These are phyloP conservation scores for Xylaria sp. DNA, from an alignment of 2,329 filamentous ascomycete species.

Conservation along the genomic window DNA sequence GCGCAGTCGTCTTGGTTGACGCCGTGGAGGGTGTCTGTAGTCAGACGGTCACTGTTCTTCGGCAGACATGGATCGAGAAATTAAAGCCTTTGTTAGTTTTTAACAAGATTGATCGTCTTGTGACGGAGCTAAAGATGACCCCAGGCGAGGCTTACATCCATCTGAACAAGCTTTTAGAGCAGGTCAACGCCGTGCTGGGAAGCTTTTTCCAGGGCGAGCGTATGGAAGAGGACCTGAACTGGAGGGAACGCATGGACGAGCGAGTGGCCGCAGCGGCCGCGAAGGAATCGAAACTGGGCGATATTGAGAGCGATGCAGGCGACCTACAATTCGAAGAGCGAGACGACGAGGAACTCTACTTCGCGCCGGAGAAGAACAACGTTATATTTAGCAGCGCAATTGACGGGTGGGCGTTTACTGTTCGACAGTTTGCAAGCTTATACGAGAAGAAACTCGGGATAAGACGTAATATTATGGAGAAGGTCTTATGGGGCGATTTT, in stretches of 20 bases:
- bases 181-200: conserved; percentile 96
- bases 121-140: conserved; percentile 95
- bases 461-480: conserved; percentile 87
- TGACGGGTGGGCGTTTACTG: conserved; percentile 99
- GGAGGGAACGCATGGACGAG: conserved; percentile 93
- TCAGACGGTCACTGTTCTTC: conserved; percentile 95
- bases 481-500: conserved; percentile 95
- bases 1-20: conserved; percentile 92
- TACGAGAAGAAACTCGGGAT: conserved; percentile 98
- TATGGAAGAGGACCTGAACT: conserved; percentile 98
- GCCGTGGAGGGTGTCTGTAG: conserved; percentile 98
- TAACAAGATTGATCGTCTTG: conserved; percentile 96
- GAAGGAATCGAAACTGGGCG: conserved; percentile 63
- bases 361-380: conserved; percentile 97
- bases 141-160: conserved; percentile 90
- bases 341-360: conserved; percentile 97
- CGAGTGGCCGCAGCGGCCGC: conserved; percentile 77
- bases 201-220: conserved; percentile 98
- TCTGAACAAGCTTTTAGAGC: conserved; percentile 87
- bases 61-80: conserved; percentile 95
- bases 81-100: conserved; percentile 94
- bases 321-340: conserved; percentile 84
- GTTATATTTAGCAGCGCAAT: conserved; percentile 98
- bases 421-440: conserved; percentile 89
- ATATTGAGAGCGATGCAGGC: conserved; percentile 64